These are phyloP conservation scores for Grifola frondosa DNA, from an alignment of 1,284 basidiomycete species.

Conservation along the genomic window DNA sequence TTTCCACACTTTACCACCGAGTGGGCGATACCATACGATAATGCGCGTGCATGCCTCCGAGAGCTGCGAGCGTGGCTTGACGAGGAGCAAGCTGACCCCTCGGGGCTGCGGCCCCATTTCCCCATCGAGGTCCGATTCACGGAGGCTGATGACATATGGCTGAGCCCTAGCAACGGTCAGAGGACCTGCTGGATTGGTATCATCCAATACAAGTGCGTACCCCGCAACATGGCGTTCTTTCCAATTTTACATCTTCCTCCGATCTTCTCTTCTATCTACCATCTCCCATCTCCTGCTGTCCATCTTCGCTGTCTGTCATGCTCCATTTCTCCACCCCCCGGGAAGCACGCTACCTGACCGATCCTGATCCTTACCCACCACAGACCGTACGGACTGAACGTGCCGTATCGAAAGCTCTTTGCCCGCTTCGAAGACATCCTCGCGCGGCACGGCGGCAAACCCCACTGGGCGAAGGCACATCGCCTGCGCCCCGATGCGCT, in stretches of 20 bases:
- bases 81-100: slow-evolving; percentile 61
- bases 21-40: slow-evolving; percentile 83
- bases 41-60: slow-evolving; percentile 64
- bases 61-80: slow-evolving; percentile 79
- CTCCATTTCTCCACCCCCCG: background rate
- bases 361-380: no score
- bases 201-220: slow-evolving; percentile 85
- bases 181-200: slow-evolving; percentile 95
- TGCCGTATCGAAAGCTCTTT: slow-evolving; percentile 87
- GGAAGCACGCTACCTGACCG: no score
- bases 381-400: slow-evolving; percentile 87
- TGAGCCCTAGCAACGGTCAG: slow-evolving; percentile 83
- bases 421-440: slow-evolving; percentile 79
- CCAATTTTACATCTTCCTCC: slow-evolving; percentile 2
- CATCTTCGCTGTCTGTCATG: background rate
- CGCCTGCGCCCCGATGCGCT: slow-evolving; percentile 68
- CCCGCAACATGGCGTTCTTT: slow-evolving; percentile 7
- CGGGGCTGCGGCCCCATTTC: slow-evolving; percentile 87
- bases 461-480: slow-evolving; percentile 98
- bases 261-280: background rate
- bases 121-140: slow-evolving; percentile 94
- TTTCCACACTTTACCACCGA: slow-evolving; percentile 90
- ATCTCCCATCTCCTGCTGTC: background rate
- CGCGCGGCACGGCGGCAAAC: slow-evolving; percentile 73
- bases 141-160: slow-evolving; percentile 88